phyloP scores from a whole-genome alignment of 345 rosid genomes.

The Citrus sinensis region DNA sequence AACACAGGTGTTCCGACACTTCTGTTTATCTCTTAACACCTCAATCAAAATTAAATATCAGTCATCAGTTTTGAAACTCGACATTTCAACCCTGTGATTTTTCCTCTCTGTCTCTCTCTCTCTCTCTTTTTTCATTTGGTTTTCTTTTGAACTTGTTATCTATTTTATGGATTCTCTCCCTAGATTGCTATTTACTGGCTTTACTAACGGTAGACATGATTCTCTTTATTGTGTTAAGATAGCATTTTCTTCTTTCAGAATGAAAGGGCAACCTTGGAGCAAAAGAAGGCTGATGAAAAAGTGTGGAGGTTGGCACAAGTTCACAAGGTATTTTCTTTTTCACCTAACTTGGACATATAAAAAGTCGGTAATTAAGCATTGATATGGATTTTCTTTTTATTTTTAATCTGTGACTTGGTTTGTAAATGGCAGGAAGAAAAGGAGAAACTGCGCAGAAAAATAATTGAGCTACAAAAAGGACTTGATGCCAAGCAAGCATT shows the following conservation, averaged over 20 bases:
- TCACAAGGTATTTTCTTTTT: slow-evolving; percentile 47
- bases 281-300: slow-evolving; percentile 55
- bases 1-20: background rate
- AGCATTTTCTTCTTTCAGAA: slow-evolving; percentile 36
- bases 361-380: background rate
- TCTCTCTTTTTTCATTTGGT: too few species aligned
- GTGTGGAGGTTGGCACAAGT: slow-evolving; percentile 54
- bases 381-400: background rate
- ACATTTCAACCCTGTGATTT: background rate
- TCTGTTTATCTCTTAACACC: background rate
- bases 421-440: slow-evolving; percentile 51
- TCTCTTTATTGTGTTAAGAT: background rate
- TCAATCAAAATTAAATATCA: background rate
- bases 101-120: background rate
- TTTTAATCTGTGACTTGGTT: slow-evolving; percentile 2
- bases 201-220: background rate
- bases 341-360: background rate
- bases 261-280: slow-evolving; percentile 68
- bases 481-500: slow-evolving; percentile 65
- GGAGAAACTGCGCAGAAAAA: slow-evolving; percentile 48
- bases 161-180: background rate
- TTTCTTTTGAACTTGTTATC: background rate
- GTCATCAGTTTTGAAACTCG: background rate
- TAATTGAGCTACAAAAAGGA: slow-evolving; percentile 44
- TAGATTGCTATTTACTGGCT: background rate